A percentile compares a stretch with the other conserved stretches of the same genome.
These are phyloP conservation scores for Hondaea fermentalgiana DNA, from an alignment of 108 stramenopile species.

Conservation along the genomic window DNA sequence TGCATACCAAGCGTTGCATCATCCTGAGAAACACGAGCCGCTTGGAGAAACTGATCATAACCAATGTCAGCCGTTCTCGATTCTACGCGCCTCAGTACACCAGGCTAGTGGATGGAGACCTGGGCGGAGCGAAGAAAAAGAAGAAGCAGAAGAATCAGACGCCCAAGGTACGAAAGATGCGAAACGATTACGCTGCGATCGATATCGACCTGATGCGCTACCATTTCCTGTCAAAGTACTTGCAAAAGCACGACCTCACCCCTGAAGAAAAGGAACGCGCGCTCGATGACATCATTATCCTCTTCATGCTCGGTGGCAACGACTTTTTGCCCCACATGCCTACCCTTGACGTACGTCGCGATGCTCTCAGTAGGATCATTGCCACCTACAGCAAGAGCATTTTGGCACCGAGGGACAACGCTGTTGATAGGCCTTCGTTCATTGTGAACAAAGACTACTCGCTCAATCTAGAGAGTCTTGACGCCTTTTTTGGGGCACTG, in stretches of 20 bases:
- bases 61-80: neutral
- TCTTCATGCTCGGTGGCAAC: constrained; percentile 37
- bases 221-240: constrained; percentile 35
- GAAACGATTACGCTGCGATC: constrained; percentile 15
- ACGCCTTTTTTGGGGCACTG: neutral
- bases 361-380: constrained; percentile 84
- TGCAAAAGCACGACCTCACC: constrained; percentile 22
- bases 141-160: neutral
- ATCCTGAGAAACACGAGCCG: constrained; percentile 81
- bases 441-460: neutral
- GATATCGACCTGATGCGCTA: constrained; percentile 50
- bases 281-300: constrained; percentile 97
- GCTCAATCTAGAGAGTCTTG: neutral
- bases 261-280: constrained; percentile 73
- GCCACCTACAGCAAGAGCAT: constrained; percentile 57
- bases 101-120: too few relatives aligned
- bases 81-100: neutral
- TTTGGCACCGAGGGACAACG: neutral
- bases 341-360: constrained; percentile 84
- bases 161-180: neutral
- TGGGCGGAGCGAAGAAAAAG: too few relatives aligned
- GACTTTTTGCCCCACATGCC: constrained; percentile 82
- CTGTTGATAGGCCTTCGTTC: neutral
- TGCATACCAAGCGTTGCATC: constrained; percentile 90
- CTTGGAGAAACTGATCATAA: constrained; percentile 6